A percentile compares a stretch with the other conserved stretches of the same genome.
These are phyloP conservation scores for Porodaedalea pini DNA, from an alignment of 1,284 basidiomycete species.

Conservation along the genomic window DNA sequence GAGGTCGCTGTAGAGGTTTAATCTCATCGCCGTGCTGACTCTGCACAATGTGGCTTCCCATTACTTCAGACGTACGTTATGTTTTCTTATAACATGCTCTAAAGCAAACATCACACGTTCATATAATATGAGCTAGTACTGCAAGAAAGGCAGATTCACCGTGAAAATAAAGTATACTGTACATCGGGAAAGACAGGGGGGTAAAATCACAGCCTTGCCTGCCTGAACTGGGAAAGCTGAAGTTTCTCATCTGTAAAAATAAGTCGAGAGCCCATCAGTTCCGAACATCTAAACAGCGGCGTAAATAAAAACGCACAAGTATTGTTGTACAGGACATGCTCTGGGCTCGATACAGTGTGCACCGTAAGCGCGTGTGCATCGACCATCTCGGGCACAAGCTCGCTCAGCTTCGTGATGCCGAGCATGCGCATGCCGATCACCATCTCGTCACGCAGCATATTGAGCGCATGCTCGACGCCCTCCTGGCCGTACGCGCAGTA, in stretches of 20 bases:
- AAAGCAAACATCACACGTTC: too few relatives aligned
- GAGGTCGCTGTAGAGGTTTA: neutral
- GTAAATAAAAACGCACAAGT: conserved; percentile 43
- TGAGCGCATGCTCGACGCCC: conserved; percentile 49
- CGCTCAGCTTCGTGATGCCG: conserved; percentile 45
- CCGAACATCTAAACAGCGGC: too few relatives aligned
- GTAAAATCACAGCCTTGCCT: conserved; percentile 21
- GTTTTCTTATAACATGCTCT: too few relatives aligned
- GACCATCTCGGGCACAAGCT: conserved; percentile 45
- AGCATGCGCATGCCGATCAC: conserved; percentile 52
- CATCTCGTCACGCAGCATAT: conserved; percentile 53
- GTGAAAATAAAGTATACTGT: too few relatives aligned
- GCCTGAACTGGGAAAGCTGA: conserved; percentile 21
- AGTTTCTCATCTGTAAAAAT: conserved; percentile 24
- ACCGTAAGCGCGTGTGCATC: conserved; percentile 34
- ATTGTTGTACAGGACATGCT: conserved; percentile 46
- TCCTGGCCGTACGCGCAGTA: conserved; percentile 65
- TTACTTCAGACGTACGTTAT: too few relatives aligned
- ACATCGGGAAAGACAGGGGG: neutral
- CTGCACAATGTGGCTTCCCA: too few relatives aligned
- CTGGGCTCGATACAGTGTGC: conserved; percentile 40
- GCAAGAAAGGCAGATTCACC: too few relatives aligned
- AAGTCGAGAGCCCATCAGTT: neutral
- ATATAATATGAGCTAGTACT: too few relatives aligned
- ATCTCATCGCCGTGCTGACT: too few relatives aligned